Evolutionary conservation across 2,329 filamentous ascomycete genomes (phyloP).

Genomic region (Thyridium curvatum): DNA sequence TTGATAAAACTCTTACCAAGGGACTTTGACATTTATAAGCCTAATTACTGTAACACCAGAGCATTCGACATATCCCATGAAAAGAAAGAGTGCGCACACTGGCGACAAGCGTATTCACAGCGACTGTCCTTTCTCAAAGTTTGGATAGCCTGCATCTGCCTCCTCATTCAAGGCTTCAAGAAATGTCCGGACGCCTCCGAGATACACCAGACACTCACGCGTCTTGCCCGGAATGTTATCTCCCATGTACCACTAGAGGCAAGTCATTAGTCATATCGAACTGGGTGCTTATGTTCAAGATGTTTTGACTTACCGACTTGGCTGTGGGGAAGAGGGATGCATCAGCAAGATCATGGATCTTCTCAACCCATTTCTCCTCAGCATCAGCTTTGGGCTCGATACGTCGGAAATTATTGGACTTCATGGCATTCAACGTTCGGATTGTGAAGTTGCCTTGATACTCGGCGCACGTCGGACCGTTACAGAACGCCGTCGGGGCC

Average conservation of each 20-base stretch:
- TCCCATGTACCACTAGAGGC: slow-evolving; percentile 15
- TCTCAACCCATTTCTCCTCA: slow-evolving; percentile 1
- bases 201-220: slow-evolving; percentile 7
- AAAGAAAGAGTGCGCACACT: too few relatives aligned
- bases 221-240: slow-evolving; percentile 13
- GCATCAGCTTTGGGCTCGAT: slow-evolving; percentile 6
- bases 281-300: too few relatives aligned
- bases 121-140: too few relatives aligned
- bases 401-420: background rate
- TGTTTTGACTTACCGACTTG: slow-evolving; percentile 2
- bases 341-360: slow-evolving; percentile 2
- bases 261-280: too few relatives aligned
- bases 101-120: too few relatives aligned
- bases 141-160: too few relatives aligned
- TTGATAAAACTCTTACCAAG: too few relatives aligned
- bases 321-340: slow-evolving; percentile 4
- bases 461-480: slow-evolving; percentile 2
- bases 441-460: slow-evolving; percentile 7
- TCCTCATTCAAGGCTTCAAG: too few relatives aligned
- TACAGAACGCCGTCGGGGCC: slow-evolving; percentile 6
- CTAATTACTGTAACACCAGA: too few relatives aligned
- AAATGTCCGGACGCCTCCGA: too few relatives aligned
- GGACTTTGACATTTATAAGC: too few relatives aligned
- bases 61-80: too few relatives aligned
- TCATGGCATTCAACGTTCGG: slow-evolving; percentile 5